A percentile compares a stretch with the other conserved stretches of the same genome.
Evolutionary conservation across 2,329 filamentous ascomycete genomes (phyloP).

Genomic region (Epichloe scottii): DNA sequence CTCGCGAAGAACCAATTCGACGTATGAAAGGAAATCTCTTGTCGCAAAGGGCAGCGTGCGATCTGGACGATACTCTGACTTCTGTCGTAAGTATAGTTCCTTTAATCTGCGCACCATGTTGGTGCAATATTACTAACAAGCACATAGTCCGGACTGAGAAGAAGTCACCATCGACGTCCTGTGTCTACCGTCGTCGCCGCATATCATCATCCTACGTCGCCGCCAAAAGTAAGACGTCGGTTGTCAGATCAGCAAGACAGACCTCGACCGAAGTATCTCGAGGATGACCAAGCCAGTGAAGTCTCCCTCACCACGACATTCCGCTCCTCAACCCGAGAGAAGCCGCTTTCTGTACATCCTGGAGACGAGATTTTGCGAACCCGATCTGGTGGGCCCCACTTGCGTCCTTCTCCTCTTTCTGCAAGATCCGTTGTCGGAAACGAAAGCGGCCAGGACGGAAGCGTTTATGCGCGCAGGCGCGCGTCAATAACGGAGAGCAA

Average conservation of each 20-base stretch:
- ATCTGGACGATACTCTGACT: conserved; percentile 22
- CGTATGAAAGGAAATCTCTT: conserved; percentile 22
- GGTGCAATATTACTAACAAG: conserved; percentile 1
- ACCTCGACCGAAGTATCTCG: conserved; percentile 24
- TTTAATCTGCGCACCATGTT: background rate
- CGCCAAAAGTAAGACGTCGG: conserved; percentile 37
- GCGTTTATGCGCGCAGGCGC: conserved; percentile 20
- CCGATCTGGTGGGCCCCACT: conserved; percentile 18
- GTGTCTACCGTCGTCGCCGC: conserved; percentile 38
- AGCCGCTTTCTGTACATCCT: conserved; percentile 25
- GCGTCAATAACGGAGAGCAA: conserved; percentile 38
- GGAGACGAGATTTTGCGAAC: conserved; percentile 24
- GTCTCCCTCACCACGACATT: conserved; percentile 31
- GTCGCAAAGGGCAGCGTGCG: background rate
- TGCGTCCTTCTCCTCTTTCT: conserved; percentile 34
- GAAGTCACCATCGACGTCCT: conserved; percentile 37
- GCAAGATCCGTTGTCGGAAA: conserved; percentile 36
- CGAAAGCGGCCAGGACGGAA: conserved; percentile 23
- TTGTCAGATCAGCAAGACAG: conserved; percentile 45
- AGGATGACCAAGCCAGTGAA: conserved; percentile 31
- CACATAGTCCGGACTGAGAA: conserved; percentile 34
- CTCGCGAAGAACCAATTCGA: conserved; percentile 36
- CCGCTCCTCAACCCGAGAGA: conserved; percentile 30
- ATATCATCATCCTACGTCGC: conserved; percentile 33
- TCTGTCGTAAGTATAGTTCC: conserved; percentile 32